Evolutionary conservation across 2,329 filamentous ascomycete genomes (phyloP).

Genomic region (Cytospora schulzeri): DNA sequence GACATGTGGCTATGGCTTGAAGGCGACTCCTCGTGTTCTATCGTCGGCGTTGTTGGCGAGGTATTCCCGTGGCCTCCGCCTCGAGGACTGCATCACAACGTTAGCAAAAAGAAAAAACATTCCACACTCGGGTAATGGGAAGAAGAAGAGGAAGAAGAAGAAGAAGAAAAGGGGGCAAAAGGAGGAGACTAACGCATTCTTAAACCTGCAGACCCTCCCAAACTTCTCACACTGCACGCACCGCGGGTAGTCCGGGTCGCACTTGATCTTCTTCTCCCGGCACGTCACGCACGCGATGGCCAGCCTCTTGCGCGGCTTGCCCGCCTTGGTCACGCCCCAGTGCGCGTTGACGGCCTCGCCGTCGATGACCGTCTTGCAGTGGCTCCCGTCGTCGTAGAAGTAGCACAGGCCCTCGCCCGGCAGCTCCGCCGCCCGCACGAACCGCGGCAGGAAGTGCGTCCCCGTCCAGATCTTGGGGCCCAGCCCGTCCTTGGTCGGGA

Average conservation of each 20-base stretch:
- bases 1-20: constrained; percentile 36
- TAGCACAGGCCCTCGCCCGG: constrained; percentile 81
- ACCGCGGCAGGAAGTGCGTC: constrained; percentile 67
- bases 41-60: constrained; percentile 55
- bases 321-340: constrained; percentile 93
- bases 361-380: constrained; percentile 81
- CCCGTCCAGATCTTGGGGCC: constrained; percentile 72
- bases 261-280: constrained; percentile 97
- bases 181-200: constrained; percentile 75
- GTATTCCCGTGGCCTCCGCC: constrained; percentile 55
- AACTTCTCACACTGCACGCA: constrained; percentile 94
- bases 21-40: constrained; percentile 49
- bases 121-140: too few relatives aligned
- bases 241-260: constrained; percentile 83
- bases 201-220: constrained; percentile 80
- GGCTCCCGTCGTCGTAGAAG: constrained; percentile 82
- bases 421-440: constrained; percentile 65
- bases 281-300: constrained; percentile 93
- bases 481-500: constrained; percentile 59
- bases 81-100: constrained; percentile 48
- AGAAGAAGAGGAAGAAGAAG: background rate
- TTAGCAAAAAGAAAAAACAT: constrained; percentile 30
- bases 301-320: constrained; percentile 86
- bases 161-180: background rate
- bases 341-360: constrained; percentile 86